These are phyloP conservation scores for Phytophthora citrophthora DNA, from an alignment of 352 stramenopile genomes.

Conservation along the genomic window DNA sequence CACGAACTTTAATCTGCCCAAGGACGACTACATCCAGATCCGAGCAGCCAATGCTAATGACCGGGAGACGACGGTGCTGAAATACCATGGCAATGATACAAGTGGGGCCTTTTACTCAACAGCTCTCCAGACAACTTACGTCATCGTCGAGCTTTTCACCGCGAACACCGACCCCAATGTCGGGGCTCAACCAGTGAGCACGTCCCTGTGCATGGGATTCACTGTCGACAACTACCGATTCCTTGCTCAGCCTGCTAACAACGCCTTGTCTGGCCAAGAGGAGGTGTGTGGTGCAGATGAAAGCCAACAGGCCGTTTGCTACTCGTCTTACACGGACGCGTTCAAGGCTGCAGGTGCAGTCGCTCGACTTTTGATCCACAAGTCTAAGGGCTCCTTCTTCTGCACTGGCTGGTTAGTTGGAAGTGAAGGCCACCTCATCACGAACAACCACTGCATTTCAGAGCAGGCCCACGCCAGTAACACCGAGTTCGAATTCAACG, in stretches of 20 bases:
- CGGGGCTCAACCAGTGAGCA: constrained; percentile 28
- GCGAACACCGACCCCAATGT: constrained; percentile 16
- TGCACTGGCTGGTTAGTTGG: constrained; percentile 83
- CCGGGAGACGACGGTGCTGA: constrained; percentile 34
- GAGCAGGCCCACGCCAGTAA: constrained; percentile 48
- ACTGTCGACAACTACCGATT: constrained; percentile 55
- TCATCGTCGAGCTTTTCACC: constrained; percentile 63
- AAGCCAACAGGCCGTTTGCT: constrained; percentile 64
- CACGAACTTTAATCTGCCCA: constrained; percentile 61
- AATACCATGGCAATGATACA: constrained; percentile 42
- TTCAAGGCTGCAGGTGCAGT: constrained; percentile 47
- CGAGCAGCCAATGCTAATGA: constrained; percentile 32
- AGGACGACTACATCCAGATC: constrained; percentile 64
- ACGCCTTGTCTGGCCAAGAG: constrained; percentile 35
- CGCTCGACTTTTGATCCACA: constrained; percentile 71
- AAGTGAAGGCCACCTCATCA: constrained; percentile 75
- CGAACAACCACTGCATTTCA: constrained; percentile 83
- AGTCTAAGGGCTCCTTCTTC: constrained; percentile 56
- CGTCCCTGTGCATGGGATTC: constrained; percentile 52
- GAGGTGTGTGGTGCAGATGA: constrained; percentile 73
- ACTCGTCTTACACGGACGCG: constrained; percentile 20
- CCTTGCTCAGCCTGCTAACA: constrained; percentile 32
- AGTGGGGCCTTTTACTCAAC: constrained; percentile 43
- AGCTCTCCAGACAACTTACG: constrained; percentile 42
- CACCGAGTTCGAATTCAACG: constrained; percentile 75